Evolutionary conservation across 1,139 yeast species (phyloP).

Genomic region (Chernovozyma aurita): DNA sequence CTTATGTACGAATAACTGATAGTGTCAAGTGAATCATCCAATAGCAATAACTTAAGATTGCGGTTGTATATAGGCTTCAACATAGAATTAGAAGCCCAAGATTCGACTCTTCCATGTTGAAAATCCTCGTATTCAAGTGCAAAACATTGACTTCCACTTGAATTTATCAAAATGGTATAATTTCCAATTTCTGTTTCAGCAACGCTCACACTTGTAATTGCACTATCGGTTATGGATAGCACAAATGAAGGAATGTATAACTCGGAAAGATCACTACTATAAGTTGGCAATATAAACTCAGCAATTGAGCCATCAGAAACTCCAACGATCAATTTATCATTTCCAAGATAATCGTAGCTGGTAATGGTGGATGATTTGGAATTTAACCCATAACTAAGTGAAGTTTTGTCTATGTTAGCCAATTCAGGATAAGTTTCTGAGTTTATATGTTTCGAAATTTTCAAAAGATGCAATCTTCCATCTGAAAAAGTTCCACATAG

Average conservation of each 20-base stretch:
- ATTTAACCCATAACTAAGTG: constrained; percentile 21
- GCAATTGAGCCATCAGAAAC: constrained; percentile 62
- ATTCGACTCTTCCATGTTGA: constrained; percentile 26
- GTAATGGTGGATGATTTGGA: constrained; percentile 30
- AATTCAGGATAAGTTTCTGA: constrained; percentile 11
- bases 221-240: constrained; percentile 46
- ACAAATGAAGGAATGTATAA: constrained; percentile 43
- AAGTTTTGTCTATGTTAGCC: constrained; percentile 22
- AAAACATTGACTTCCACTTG: constrained; percentile 45
- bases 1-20: constrained; percentile 26
- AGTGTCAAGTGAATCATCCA: constrained; percentile 26
- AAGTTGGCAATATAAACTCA: constrained; percentile 47
- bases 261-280: constrained; percentile 6
- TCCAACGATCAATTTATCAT: constrained; percentile 54
- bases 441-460: constrained; percentile 17
- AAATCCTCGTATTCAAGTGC: constrained; percentile 39
- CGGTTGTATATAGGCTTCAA: constrained; percentile 26
- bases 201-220: constrained; percentile 30
- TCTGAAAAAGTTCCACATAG: constrained; percentile 58
- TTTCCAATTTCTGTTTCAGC: constrained; percentile 21
- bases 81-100: constrained; percentile 17
- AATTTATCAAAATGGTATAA: constrained; percentile 36
- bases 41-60: constrained; percentile 21
- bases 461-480: constrained; percentile 56
- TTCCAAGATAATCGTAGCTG: constrained; percentile 52